Conservation (phyloP, 2,329 filamentous ascomycete species). For the Diaporthe nobilis region DNA sequence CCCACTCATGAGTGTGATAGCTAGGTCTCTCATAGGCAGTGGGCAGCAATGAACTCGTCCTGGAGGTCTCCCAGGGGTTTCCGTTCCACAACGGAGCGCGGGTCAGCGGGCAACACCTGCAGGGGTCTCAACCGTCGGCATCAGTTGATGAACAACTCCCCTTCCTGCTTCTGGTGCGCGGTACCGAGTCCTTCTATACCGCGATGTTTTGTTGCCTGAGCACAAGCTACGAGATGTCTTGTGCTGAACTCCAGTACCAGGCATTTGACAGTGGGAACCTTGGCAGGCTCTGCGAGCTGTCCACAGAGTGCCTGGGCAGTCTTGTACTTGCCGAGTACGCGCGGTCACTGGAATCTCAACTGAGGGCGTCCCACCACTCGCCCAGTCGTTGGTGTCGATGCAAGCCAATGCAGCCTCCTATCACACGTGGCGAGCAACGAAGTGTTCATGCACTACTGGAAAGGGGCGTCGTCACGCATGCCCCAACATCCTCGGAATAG, state of each 20-base stretch:
- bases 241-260: not conserved
- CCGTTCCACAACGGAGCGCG: not conserved
- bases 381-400: not conserved
- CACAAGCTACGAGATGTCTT: not conserved
- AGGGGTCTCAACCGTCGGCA: not conserved
- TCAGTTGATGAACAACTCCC: not conserved
- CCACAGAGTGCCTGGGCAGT: no score
- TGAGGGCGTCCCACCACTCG: not conserved
- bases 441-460: constrained; percentile 5
- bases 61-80: not conserved
- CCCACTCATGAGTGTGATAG: not conserved
- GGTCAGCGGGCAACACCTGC: constrained; percentile 9
- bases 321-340: not conserved
- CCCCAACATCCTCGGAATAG: not conserved
- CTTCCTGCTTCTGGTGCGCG: not conserved
- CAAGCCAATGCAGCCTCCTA: not conserved
- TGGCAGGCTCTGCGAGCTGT: not conserved
- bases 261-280: not conserved
- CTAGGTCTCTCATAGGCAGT: not conserved
- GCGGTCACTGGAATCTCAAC: not conserved
- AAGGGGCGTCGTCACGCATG: constrained; percentile 4
- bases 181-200: not conserved
- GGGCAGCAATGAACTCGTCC: not conserved
- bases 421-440: not conserved
- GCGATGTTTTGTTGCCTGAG: not conserved